phyloP scores from a whole-genome alignment of 78 protist species.

The Tieghemostelium lacteum region DNA sequence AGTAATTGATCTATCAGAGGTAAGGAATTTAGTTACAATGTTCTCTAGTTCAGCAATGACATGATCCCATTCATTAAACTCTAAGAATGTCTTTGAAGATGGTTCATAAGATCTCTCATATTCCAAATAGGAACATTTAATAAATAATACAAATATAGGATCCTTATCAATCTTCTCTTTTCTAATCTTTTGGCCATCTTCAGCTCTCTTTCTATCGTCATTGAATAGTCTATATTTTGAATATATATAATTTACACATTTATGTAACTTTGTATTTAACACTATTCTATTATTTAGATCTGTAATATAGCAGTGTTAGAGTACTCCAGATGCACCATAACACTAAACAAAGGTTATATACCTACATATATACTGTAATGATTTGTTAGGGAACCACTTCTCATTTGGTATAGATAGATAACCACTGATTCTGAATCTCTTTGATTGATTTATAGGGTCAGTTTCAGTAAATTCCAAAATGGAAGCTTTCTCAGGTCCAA shows the following conservation, averaged over 20 bases:
- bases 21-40: slow-evolving; percentile 33
- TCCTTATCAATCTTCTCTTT: slow-evolving; percentile 41
- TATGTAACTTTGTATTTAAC: slow-evolving; percentile 55
- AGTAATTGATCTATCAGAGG: slow-evolving; percentile 12
- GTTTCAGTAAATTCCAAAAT: slow-evolving; percentile 26
- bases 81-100: slow-evolving; percentile 59
- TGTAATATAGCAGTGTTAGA: background rate
- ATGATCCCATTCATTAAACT: slow-evolving; percentile 55
- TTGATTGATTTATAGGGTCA: background rate
- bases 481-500: slow-evolving; percentile 33
- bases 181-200: background rate
- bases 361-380: slow-evolving; percentile 54
- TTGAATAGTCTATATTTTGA: slow-evolving; percentile 41
- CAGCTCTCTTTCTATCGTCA: slow-evolving; percentile 1
- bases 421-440: slow-evolving; percentile 2
- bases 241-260: slow-evolving; percentile 41
- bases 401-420: slow-evolving; percentile 35
- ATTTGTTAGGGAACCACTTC: slow-evolving; percentile 49
- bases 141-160: slow-evolving; percentile 41
- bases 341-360: background rate
- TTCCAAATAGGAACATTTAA: slow-evolving; percentile 42
- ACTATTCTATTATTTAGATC: slow-evolving; percentile 58
- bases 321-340: too few relatives aligned
- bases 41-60: slow-evolving; percentile 1
- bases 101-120: slow-evolving; percentile 65